Evolutionary conservation across 148 eudicot genomes (phyloP), one percentile per base, ranked within the genome.

Genomic region (Vaccinium vitisidaea): DNA sequence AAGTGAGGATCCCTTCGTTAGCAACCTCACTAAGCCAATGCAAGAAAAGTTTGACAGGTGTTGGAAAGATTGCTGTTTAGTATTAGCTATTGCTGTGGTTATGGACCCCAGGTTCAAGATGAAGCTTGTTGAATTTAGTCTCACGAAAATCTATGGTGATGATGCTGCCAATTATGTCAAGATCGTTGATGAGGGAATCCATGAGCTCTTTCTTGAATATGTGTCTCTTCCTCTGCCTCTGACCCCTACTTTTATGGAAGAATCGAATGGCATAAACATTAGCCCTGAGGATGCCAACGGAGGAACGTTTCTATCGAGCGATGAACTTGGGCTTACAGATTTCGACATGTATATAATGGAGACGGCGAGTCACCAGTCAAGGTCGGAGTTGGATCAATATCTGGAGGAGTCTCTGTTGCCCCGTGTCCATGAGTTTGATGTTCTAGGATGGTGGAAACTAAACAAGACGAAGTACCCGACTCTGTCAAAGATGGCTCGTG

Each of bases 61-160:
- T 84, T 95, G 95, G 96, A 93, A 89, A 75, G 91, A 86, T 67
- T 89, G 93, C 80, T 93, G 92, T 85, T 87, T 93, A 65, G 85
- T 94, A 25, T 88, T 95, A 39, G 98, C 98, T 19, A 89, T 92
- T 77, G 94, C 97, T 4, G 98, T 95, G 3, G 94, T 94, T 36
- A 94, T 95, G 98, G 98, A 95, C 84, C 98, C 98, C 5, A 82
- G 98, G 73, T 95, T 94, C 90, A 95, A 95, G 84, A 92, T 94
- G 96, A 95, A 94, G 84, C 96, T 95, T n/a, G 98, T 95, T 6
- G 98, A 95, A 83, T 95, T 95, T 86, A 95, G 98, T 80, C 94
- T 95, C 87, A 83, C 93, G 9, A 94, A 93, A 84, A 90, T 95
- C 43, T 95, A 94, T 19, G 92, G 92, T 13, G 93, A 92, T 4